A percentile compares a stretch with the other conserved stretches of the same genome.
These are phyloP conservation scores for Phialophora chinensis DNA, from an alignment of 2,329 filamentous ascomycete species.

Conservation along the genomic window DNA sequence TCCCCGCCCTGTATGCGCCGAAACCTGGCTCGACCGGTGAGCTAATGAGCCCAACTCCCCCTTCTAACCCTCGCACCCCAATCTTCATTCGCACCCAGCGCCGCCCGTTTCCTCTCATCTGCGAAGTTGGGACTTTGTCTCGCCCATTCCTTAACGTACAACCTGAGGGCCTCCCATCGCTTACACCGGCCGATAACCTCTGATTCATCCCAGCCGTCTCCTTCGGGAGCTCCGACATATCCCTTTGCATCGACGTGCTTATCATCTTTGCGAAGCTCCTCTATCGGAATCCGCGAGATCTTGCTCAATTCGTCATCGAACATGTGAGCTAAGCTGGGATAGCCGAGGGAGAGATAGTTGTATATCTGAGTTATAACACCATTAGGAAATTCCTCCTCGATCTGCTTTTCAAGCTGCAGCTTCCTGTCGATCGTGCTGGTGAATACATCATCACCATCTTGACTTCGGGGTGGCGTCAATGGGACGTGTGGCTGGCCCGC, in stretches of 20 bases:
- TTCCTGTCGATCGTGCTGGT: constrained; percentile 42
- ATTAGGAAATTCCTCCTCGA: constrained; percentile 75
- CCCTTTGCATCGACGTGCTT: constrained; percentile 69
- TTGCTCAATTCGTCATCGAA: constrained; percentile 86
- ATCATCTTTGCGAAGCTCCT: constrained; percentile 76
- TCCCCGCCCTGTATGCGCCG: not conserved
- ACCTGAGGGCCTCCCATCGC: constrained; percentile 81
- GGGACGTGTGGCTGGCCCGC: constrained; percentile 29
- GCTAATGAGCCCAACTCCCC: constrained; percentile 38
- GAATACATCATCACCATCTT: constrained; percentile 53
- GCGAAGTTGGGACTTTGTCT: constrained; percentile 78
- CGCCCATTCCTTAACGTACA: constrained; percentile 89
- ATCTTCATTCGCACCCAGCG: constrained; percentile 30
- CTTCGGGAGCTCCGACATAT: constrained; percentile 65
- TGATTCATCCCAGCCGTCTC: constrained; percentile 52
- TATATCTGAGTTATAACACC: constrained; percentile 92
- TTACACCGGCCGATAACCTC: constrained; percentile 61
- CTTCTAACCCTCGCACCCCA: constrained; percentile 36
- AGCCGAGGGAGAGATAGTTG: constrained; percentile 93
- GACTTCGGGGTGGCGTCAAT: constrained; percentile 55
- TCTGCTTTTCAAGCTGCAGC: constrained; percentile 50
- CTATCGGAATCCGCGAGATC: constrained; percentile 73
- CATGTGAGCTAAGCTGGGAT: constrained; percentile 79
- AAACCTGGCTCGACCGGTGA: not conserved
- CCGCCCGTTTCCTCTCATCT: constrained; percentile 43